Evolutionary conservation across 148 eudicot species (phyloP).

Genomic region (Silene latifolia): DNA sequence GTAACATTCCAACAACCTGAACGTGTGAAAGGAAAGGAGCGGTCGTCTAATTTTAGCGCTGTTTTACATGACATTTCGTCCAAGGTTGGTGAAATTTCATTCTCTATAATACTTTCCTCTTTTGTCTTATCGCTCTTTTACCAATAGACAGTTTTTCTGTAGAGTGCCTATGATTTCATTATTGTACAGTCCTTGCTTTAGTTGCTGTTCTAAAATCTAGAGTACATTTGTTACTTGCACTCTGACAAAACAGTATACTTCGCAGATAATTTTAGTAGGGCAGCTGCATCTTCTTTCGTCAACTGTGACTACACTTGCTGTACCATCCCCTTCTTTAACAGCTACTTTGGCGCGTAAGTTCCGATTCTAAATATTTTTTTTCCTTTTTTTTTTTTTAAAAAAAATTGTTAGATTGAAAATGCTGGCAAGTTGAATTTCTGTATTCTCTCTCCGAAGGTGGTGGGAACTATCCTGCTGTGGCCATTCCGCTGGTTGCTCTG

Average conservation of each 20-base stretch:
- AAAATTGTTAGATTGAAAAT: constrained; percentile 1
- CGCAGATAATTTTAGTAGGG: constrained; percentile 84
- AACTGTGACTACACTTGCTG: constrained; percentile 85
- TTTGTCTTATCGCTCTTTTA: neutral
- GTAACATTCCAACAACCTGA: constrained; percentile 32
- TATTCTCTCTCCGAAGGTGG: constrained; percentile 61
- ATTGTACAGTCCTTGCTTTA: neutral
- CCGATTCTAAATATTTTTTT: constrained; percentile 21
- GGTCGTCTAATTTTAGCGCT: constrained; percentile 31
- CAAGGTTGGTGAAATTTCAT: constrained; percentile 51
- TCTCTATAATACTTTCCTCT: neutral
- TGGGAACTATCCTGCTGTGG: constrained; percentile 92
- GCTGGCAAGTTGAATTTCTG: constrained; percentile 20
- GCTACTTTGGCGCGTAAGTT: constrained; percentile 95
- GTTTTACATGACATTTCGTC: constrained; percentile 47
- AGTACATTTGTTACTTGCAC: constrained; percentile 6
- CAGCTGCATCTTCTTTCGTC: constrained; percentile 98
- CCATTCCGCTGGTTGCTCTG: constrained; percentile 94
- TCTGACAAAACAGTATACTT: constrained; percentile 14
- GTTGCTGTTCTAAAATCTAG: constrained; percentile 1
- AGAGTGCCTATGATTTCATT: neutral
- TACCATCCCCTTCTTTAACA: constrained; percentile 95
- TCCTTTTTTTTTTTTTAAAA: too few relatives aligned
- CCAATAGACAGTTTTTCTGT: neutral
- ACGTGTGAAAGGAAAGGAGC: constrained; percentile 27